Evolutionary conservation across 768 basidiomycete species (phyloP).

Genomic region (Suillus weaverae): DNA sequence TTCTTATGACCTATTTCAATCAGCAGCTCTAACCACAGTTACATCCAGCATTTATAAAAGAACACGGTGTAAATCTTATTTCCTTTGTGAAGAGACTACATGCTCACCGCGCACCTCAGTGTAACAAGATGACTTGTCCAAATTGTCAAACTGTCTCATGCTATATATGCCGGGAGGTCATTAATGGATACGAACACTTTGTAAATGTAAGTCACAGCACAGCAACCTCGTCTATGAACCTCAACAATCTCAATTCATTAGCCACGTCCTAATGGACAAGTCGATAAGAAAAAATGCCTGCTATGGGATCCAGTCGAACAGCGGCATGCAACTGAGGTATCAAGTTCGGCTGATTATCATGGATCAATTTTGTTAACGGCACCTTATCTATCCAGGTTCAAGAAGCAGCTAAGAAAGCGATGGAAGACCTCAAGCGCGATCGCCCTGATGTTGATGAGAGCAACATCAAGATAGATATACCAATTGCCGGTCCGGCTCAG

Average conservation of each 20-base stretch:
- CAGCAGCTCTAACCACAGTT: conserved; percentile 8
- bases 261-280: conserved; percentile 20
- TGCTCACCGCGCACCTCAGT: conserved; percentile 42
- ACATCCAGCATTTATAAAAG: conserved; percentile 74
- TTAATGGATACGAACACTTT: conserved; percentile 80
- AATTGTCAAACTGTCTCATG: conserved; percentile 75
- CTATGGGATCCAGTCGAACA: conserved; percentile 70
- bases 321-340: conserved; percentile 66
- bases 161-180: conserved; percentile 77
- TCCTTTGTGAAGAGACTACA: background rate
- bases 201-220: conserved; percentile 39
- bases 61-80: conserved; percentile 57
- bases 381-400: conserved; percentile 50
- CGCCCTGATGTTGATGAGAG: conserved; percentile 65
- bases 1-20: conserved; percentile 5
- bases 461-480: conserved; percentile 66
- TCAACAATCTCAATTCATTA: conserved; percentile 12
- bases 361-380: conserved; percentile 1
- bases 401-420: conserved; percentile 62
- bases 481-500: conserved; percentile 36
- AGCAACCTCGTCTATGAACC: background rate
- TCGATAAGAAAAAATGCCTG: conserved; percentile 50
- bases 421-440: conserved; percentile 57
- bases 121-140: conserved; percentile 90
- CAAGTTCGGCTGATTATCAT: background rate